phyloP scores from a whole-genome alignment of 2,329 filamentous ascomycete genomes.

The Neonectria hederae region DNA sequence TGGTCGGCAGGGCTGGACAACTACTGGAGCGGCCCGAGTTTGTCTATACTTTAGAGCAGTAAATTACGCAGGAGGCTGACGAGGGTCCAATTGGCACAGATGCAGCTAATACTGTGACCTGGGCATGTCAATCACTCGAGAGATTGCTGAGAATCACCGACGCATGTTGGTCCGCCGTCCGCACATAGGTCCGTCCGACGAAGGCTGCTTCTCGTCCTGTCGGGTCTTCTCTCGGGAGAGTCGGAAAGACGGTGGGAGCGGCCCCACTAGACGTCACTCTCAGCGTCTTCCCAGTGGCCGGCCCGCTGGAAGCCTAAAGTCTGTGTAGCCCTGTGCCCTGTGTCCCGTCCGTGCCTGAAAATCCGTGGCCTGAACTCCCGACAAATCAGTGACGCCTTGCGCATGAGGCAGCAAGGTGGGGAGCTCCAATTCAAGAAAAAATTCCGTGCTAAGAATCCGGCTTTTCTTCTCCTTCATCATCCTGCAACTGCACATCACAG shows the following conservation, averaged over 20 bases:
- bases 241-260: constrained; percentile 17
- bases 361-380: constrained; percentile 13
- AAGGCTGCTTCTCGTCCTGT: neutral
- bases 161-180: neutral
- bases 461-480: constrained; percentile 31
- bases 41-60: neutral
- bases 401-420: constrained; percentile 46
- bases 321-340: neutral
- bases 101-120: neutral
- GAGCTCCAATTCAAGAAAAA: constrained; percentile 42
- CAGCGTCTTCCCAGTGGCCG: neutral
- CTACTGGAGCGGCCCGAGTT: neutral
- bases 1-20: neutral
- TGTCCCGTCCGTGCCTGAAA: constrained; percentile 2
- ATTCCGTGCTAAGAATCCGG: constrained; percentile 26
- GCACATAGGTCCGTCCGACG: neutral
- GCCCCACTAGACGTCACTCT: constrained; percentile 14
- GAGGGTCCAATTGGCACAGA: neutral
- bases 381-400: constrained; percentile 41
- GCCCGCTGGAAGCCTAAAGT: neutral
- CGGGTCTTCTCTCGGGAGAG: constrained; percentile 5
- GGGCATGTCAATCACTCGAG: neutral
- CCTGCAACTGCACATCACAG: constrained; percentile 21
- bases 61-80: neutral
- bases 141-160: neutral